Percentiles rank a stretch among this genome's conserved stretches.
phyloP scores from a whole-genome alignment of 139 green algal genomes.

The Desmodesmus armatus region DNA sequence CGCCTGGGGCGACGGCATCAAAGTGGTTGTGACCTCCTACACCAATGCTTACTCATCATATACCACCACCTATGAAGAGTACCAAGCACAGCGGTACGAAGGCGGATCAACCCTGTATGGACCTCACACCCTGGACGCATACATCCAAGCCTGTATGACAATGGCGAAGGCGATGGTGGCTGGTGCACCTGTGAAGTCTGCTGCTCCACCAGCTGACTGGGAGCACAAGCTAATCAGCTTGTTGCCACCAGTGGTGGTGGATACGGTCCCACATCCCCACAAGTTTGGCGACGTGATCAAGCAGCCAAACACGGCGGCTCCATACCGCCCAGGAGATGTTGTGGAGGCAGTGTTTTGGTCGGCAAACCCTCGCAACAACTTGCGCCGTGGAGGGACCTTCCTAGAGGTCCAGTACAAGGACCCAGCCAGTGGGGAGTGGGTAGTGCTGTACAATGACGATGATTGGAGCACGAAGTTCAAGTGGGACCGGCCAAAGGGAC shows the following conservation, averaged over 20 bases:
- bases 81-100: conserved; percentile 88
- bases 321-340: conserved; percentile 53
- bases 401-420: conserved; percentile 32
- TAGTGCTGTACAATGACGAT: conserved; percentile 64
- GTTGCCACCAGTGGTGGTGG: conserved; percentile 78
- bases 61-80: conserved; percentile 89
- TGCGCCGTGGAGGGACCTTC: conserved; percentile 76
- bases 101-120: conserved; percentile 88
- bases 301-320: background rate
- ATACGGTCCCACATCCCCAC: conserved; percentile 61
- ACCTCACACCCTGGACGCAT: conserved; percentile 87
- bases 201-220: background rate
- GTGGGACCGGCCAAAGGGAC: conserved; percentile 57
- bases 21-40: conserved; percentile 80
- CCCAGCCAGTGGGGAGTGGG: conserved; percentile 49
- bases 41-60: conserved; percentile 88
- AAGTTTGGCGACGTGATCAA: conserved; percentile 74
- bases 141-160: conserved; percentile 77
- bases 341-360: conserved; percentile 74
- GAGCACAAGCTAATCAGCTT: conserved; percentile 67
- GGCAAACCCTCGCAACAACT: conserved; percentile 81
- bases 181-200: conserved; percentile 37
- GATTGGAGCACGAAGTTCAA: conserved; percentile 76
- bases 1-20: conserved; percentile 9
- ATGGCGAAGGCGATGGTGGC: conserved; percentile 74